phyloP scores from a whole-genome alignment of 805 yeast species.

The Hemisphaericaspora nanyangensis region DNA sequence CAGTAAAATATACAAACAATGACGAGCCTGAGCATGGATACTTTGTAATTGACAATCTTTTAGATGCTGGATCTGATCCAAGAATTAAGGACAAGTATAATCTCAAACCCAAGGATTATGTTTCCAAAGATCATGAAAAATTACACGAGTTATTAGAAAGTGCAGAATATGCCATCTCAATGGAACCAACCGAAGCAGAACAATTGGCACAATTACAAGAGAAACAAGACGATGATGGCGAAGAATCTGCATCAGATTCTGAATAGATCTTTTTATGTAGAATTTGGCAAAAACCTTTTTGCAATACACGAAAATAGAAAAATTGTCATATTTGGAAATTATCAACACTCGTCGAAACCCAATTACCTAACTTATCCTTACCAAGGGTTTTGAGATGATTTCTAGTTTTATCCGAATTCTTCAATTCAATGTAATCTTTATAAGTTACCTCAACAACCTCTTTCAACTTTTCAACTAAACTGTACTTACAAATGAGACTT shows the following conservation, averaged over 20 bases:
- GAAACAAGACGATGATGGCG: conserved; percentile 31
- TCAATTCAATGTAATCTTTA: conserved; percentile 27
- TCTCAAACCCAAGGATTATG: conserved; percentile 72
- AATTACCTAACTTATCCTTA: conserved; percentile 34
- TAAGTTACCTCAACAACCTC: background rate
- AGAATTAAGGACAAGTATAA: conserved; percentile 44
- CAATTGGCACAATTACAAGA: conserved; percentile 23
- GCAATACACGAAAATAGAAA: background rate
- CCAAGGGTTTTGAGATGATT: conserved; percentile 22
- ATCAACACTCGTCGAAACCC: conserved; percentile 46
- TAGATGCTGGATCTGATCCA: conserved; percentile 92
- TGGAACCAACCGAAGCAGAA: conserved; percentile 29
- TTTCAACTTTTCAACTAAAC: conserved; percentile 13
- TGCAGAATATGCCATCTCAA: conserved; percentile 71
- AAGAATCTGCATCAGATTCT: conserved; percentile 29
- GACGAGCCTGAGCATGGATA: conserved; percentile 84
- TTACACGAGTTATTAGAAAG: conserved; percentile 66
- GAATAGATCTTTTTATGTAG: conserved; percentile 8
- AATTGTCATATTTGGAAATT: conserved; percentile 24
- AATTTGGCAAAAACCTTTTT: background rate
- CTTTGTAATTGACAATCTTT: conserved; percentile 70
- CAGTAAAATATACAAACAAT: conserved; percentile 63
- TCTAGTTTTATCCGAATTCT: conserved; percentile 25
- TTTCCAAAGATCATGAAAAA: conserved; percentile 48
- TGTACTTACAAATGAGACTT: conserved; percentile 32